Evolutionary conservation across 2,329 filamentous ascomycete genomes (phyloP), one percentile per base, ranked within the genome.

Genomic region (Botrytis porri): DNA sequence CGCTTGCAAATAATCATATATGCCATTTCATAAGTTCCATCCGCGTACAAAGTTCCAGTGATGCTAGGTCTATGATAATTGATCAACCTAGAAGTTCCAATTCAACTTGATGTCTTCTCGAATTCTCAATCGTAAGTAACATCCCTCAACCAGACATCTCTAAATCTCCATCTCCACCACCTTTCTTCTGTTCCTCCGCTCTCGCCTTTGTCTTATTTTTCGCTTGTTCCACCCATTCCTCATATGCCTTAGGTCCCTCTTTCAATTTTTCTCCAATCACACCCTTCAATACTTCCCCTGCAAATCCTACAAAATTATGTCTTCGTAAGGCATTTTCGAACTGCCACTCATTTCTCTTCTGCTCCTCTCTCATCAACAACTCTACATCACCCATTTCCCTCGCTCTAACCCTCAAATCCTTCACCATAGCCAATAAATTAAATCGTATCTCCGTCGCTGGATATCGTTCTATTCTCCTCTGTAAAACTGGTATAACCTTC

Each of bases 221-320:
- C 25, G 89, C 89, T 73, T 92, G 89, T 71, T 88, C 88, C 25
- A 96, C 84, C 93, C 93, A 97, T 78, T 85, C 84, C 2, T 91
- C 86, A 81, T 95, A 96, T 20, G 86, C 89, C 20, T 85, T 87
- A 4, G 88, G 84, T 0, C 88, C 91, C 76, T 91, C 87, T 74
- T 86, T 85, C 59, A 97, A 81, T 85, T 97, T 97, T 75, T 84
- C 82, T 76, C 84, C 86, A n/a, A 94, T 92, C 6, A 98, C 95
- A 0, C 90, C 92, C 85, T 96, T 97, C 78, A 97, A 84, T 74
- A 98, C 86, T 84, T 98, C 94, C 20, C 93, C 94, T 4, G 95
- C 92, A 79, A 99, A 98, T 0, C 94, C 95, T 0, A 99, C 93
- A 84, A 99, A 99, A 83, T 99, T 99, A 83, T 97, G 95, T 78